Evolutionary conservation across 495 filamentous ascomycete species (phyloP).

Genomic region (Umbilicaria muhlenbergii): DNA sequence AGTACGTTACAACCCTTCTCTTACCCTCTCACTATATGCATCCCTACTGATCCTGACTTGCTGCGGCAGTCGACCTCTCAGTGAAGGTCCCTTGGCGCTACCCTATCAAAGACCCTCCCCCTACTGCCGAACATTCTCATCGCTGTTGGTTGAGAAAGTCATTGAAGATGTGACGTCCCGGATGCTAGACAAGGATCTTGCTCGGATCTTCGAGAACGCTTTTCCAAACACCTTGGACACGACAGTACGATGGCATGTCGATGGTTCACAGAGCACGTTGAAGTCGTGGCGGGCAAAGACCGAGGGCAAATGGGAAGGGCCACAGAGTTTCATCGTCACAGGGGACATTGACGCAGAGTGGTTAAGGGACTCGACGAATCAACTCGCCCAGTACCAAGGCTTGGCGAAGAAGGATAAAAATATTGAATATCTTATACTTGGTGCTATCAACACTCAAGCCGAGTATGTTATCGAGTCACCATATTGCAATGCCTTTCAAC

Average conservation of each 20-base stretch:
- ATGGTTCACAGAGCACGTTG: constrained; percentile 26
- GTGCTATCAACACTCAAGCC: constrained; percentile 91
- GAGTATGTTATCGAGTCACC: constrained; percentile 90
- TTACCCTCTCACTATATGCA: background rate
- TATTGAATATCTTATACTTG: constrained; percentile 67
- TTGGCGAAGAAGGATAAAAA: constrained; percentile 64
- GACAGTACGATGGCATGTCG: constrained; percentile 63
- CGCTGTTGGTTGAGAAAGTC: constrained; percentile 70
- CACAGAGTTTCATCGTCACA: constrained; percentile 91
- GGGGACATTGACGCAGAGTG: constrained; percentile 99
- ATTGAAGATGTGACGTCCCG: constrained; percentile 65
- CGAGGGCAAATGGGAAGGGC: constrained; percentile 53
- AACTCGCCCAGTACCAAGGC: constrained; percentile 74
- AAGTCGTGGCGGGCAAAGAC: constrained; percentile 20
- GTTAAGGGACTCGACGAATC: constrained; percentile 94
- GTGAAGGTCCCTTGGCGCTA: constrained; percentile 60
- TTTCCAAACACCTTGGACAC: constrained; percentile 94
- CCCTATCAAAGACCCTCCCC: constrained; percentile 78
- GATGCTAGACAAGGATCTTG: constrained; percentile 78
- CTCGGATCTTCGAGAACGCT: constrained; percentile 90
- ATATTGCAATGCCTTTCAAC: constrained; percentile 98
- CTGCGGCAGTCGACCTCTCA: constrained; percentile 48
- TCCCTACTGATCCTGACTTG: background rate
- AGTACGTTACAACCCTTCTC: constrained; percentile 21
- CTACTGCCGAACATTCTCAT: constrained; percentile 79